Conservation (phyloP, 1,284 basidiomycete species). For the Puccinia horiana region DNA sequence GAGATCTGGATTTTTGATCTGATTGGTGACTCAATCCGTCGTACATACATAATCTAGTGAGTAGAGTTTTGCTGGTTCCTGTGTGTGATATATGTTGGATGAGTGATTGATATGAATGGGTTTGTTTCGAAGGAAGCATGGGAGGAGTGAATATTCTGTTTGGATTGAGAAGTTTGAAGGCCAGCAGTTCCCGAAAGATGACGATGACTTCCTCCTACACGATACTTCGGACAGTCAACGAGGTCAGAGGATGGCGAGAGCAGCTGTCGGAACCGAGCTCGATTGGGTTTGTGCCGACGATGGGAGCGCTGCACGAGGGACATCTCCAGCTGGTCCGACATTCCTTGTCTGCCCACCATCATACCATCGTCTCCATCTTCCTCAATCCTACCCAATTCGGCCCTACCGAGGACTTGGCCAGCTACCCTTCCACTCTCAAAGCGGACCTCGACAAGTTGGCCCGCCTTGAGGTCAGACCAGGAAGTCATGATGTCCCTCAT, state of each 20-base stretch:
- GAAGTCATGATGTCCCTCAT: conserved; percentile 11
- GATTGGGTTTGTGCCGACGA: conserved; percentile 92
- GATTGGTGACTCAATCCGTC: no score
- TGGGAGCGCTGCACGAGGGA: conserved; percentile 94
- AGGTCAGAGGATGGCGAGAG: conserved; percentile 74
- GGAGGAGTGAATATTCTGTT: no score
- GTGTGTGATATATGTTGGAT: no score
- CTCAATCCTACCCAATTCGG: conserved; percentile 98
- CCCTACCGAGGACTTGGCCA: conserved; percentile 85
- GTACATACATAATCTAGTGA: no score
- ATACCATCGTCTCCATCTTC: conserved; percentile 91
- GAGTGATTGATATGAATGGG: no score
- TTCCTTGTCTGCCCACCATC: conserved; percentile 75
- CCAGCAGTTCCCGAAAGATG: neutral
- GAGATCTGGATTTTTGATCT: no score
- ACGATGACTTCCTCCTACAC: conserved; percentile 63
- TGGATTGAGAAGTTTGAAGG: no score
- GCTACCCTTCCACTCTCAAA: conserved; percentile 79
- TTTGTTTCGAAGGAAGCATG: no score
- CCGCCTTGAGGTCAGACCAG: neutral
- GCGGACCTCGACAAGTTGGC: conserved; percentile 63
- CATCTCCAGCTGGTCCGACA: conserved; percentile 72
- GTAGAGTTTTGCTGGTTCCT: no score
- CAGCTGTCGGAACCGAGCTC: conserved; percentile 63
- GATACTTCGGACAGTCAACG: conserved; percentile 71